Evolutionary conservation across 1,284 basidiomycete species (phyloP), one percentile per base, ranked within the genome.

Genomic region (Coniophora puteana): DNA sequence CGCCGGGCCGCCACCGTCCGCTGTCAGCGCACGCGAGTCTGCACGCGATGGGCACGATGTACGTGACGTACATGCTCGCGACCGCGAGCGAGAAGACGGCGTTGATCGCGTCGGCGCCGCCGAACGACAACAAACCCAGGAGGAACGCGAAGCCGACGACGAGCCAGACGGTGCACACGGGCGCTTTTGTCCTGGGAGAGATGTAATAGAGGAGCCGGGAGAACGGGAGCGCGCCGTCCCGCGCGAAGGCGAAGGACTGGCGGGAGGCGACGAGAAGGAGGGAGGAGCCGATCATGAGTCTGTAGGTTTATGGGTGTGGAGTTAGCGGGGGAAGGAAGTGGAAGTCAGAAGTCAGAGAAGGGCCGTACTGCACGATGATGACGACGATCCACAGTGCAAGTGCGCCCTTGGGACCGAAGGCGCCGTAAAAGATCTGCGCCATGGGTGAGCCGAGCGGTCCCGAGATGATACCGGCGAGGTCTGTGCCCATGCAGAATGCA

Each of bases 171-270:
- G 62, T 50, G 30, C 62, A 62, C 34, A 63, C 49, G 1, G 61
- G 61, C 0, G 62, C 62, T 13, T 50, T 46, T 2, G 63, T 65
- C 32, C 39, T 50, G 3, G 27, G 11, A 21, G 60, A 58, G 8
- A 57, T 40, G 17, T 32, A 44, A 27, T 57, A 58, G 33, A 54
- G 52, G 41, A 41, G 44, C 38, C 34, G 48, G 24, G 47, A 56
- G 2, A 58, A 18, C 0, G 54, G 58, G 4, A 57, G 47, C 1
- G 50, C 49, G 6, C 53, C 52, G 31, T 66, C 64, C 18, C 65
- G 52, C 14, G 76, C 70, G 52, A 84, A 83, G 0, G 81, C 81
- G 48, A 81, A 84, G 0, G 77, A 71, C 54, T 84, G 82, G 12
- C 82, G 65, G 6, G 68, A 74, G 7, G 68, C 63, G 1, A 68